Evolutionary conservation across 2,329 filamentous ascomycete genomes (phyloP), one percentile per base, ranked within the genome.

Genomic region (Sclerotinia subarctica): DNA sequence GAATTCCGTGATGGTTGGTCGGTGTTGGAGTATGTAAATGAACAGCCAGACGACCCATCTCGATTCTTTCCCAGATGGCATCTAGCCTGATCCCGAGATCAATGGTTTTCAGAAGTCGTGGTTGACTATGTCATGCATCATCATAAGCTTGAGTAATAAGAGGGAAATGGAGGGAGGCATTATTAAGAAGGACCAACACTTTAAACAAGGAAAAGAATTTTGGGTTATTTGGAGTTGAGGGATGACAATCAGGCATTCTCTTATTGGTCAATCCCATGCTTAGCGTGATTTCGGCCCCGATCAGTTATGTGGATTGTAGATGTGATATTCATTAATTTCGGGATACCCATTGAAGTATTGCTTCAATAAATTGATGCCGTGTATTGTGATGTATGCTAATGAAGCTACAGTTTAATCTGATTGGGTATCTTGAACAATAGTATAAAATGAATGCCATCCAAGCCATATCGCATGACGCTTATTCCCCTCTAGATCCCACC

Each of bases 401-500:
- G 17, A 51, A 10, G 59, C 32, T 24, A 38, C 32, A 63, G 32
- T 51, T 26, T 51, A 51, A 26, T 38, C 15, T 63, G 32, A 32
- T 51, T 63, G 59, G 59, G 59, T 63, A 63, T 63, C 59, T 52
- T 60, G 26, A 29, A 38, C 42, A 51, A 57, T 42, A 42, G 26
- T 59, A 29, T 59, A 21, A 44, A 63, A 24, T 32, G 35, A 47
- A 26, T 32, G 17, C 46, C 17, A 26, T 6, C 62, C 5, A 42
- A 59, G 21, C 1, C n/a, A 60, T 42, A 17, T 26, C 38, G 0
- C 35, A 63, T 51, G 42, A 35, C 35, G 24, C 21, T 64, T 24
- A 49, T 49, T 68, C 66, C 26, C 76, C 75, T 68, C 69, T 72
- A 44, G 71, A 68, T 32, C 86, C 86, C 60, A 89, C 86, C 69